phyloP scores from a whole-genome alignment of 1,139 yeast genomes.

The Meyerozyma elateridarum region DNA sequence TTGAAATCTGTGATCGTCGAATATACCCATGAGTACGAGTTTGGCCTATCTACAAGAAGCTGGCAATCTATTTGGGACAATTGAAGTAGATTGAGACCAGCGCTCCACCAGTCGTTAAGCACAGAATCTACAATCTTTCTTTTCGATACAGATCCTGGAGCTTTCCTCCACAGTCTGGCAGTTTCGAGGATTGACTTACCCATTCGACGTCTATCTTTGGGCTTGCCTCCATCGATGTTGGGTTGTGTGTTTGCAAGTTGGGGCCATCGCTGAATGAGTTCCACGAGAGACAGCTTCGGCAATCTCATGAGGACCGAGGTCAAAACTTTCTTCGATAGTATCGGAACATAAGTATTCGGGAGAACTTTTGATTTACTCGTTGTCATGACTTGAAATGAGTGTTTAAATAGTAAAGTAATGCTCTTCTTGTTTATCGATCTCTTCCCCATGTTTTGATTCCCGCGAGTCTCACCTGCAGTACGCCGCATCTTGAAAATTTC shows the following conservation, averaged over 20 bases:
- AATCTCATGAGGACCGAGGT: constrained; percentile 24
- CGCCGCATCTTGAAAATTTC: constrained; percentile 2
- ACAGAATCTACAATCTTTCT: constrained; percentile 46
- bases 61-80: constrained; percentile 66
- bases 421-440: neutral
- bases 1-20: constrained; percentile 46
- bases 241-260: constrained; percentile 37
- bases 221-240: constrained; percentile 15
- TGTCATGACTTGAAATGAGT: constrained; percentile 1
- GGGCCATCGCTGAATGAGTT: constrained; percentile 34
- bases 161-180: neutral
- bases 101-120: constrained; percentile 52
- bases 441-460: constrained; percentile 8
- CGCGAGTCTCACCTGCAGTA: constrained; percentile 2
- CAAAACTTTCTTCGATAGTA: constrained; percentile 21
- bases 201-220: neutral
- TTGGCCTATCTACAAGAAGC: constrained; percentile 53
- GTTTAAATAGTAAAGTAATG: constrained; percentile 4
- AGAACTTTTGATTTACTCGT: constrained; percentile 21
- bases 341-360: constrained; percentile 40
- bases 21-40: constrained; percentile 50
- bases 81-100: constrained; percentile 65
- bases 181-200: constrained; percentile 1
- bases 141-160: constrained; percentile 24
- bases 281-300: constrained; percentile 32